A percentile compares a stretch with the other conserved stretches of the same genome.
Conservation (phyloP, 2,329 filamentous ascomycete species). For the Grosmannia huntii region DNA sequence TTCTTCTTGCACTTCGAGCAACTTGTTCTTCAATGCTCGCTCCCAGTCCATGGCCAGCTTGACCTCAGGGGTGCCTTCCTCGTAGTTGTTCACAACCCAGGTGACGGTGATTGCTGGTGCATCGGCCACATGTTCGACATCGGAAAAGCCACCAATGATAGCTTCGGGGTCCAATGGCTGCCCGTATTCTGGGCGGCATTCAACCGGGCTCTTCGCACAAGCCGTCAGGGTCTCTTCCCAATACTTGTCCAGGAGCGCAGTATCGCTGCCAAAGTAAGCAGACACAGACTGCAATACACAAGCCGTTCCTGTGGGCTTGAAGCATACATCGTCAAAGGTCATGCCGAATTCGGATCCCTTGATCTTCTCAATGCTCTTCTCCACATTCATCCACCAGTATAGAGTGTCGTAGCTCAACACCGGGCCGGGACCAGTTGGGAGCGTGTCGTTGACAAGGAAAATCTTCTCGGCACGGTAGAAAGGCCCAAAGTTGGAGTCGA, state of each 20-base stretch:
- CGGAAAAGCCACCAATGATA: slow-evolving; percentile 69
- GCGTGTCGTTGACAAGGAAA: slow-evolving; percentile 83
- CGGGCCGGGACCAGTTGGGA: slow-evolving; percentile 49
- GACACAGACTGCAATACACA: slow-evolving; percentile 92
- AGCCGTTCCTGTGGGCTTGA: slow-evolving; percentile 79
- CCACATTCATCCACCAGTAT: slow-evolving; percentile 86
- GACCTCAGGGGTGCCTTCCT: slow-evolving; percentile 59
- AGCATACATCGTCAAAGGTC: slow-evolving; percentile 74
- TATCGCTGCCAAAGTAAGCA: slow-evolving; percentile 67
- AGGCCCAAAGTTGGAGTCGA: slow-evolving; percentile 83
- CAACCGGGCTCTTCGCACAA: slow-evolving; percentile 69
- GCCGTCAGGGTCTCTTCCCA: slow-evolving; percentile 63
- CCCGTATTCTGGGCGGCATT: slow-evolving; percentile 77
- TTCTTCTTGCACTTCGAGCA: slow-evolving; percentile 70
- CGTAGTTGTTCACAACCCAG: slow-evolving; percentile 85
- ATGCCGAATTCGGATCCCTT: slow-evolving; percentile 57
- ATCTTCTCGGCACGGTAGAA: slow-evolving; percentile 92
- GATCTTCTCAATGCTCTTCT: slow-evolving; percentile 60
- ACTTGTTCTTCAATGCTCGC: slow-evolving; percentile 56
- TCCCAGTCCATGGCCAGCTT: slow-evolving; percentile 82
- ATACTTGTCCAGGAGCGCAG: slow-evolving; percentile 45
- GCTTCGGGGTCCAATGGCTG: slow-evolving; percentile 79
- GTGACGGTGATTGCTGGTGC: slow-evolving; percentile 75
- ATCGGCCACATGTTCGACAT: slow-evolving; percentile 52
- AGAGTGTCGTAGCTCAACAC: slow-evolving; percentile 84